Percentiles rank a stretch among this genome's conserved stretches.
These are phyloP conservation scores for Metschnikowia sp. DNA, from an alignment of 805 yeast species.

Conservation along the genomic window DNA sequence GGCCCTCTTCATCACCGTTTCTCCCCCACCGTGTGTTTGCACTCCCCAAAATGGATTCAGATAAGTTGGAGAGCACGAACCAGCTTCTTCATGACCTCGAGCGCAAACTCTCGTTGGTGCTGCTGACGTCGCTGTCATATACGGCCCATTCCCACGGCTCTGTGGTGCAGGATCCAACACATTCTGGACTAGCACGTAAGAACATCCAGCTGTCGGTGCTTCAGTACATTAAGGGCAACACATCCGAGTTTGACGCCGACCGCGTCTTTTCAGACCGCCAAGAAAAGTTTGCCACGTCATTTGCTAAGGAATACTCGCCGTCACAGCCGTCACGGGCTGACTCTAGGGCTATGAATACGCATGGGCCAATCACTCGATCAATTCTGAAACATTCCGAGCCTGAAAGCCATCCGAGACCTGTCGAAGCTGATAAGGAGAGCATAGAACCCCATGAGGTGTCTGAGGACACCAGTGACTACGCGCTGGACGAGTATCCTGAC, in stretches of 20 bases:
- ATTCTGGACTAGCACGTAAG: conserved; percentile 24
- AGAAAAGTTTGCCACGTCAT: conserved; percentile 28
- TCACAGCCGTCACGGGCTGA: background rate
- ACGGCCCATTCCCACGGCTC: conserved; percentile 21
- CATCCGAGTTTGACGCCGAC: conserved; percentile 29
- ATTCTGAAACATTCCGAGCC: background rate
- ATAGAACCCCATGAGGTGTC: background rate
- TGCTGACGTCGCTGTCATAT: conserved; percentile 28
- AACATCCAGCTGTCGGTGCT: conserved; percentile 33
- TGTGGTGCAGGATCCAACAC: conserved; percentile 20
- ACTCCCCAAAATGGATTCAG: conserved; percentile 6
- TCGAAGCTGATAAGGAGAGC: background rate
- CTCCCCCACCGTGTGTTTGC: background rate
- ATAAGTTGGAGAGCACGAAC: conserved; percentile 27
- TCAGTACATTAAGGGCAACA: conserved; percentile 29
- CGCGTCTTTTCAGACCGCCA: conserved; percentile 38
- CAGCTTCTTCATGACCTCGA: conserved; percentile 29
- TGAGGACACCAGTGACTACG: background rate
- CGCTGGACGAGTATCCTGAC: conserved; percentile 3
- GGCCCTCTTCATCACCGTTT: no score
- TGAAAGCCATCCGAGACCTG: background rate
- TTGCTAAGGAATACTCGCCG: conserved; percentile 25
- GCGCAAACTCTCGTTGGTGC: conserved; percentile 31
- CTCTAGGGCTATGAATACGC: background rate
- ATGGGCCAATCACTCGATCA: background rate